phyloP scores from a whole-genome alignment of 2,329 filamentous ascomycete genomes.

The Trichoderma breve region DNA sequence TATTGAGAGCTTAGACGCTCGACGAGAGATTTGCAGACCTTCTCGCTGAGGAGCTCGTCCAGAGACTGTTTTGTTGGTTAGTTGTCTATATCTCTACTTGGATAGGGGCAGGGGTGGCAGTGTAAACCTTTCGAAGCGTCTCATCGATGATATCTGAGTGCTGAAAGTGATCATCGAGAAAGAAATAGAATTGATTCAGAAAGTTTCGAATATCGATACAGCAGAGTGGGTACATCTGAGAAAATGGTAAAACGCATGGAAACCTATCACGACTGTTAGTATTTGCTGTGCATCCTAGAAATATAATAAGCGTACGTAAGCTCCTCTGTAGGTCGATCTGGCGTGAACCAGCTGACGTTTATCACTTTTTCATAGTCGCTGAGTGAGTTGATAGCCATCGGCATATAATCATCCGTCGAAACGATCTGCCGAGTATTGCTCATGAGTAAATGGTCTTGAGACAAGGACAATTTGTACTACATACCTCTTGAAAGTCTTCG shows the following conservation, averaged over 20 bases:
- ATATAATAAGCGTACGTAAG: slow-evolving; percentile 57
- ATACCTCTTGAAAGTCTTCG: slow-evolving; percentile 88
- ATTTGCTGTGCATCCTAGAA: background rate
- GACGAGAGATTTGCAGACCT: slow-evolving; percentile 87
- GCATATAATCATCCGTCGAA: slow-evolving; percentile 99
- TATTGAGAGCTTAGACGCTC: slow-evolving; percentile 90
- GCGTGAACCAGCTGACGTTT: slow-evolving; percentile 93
- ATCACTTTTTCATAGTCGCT: slow-evolving; percentile 96
- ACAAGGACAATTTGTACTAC: slow-evolving; percentile 8
- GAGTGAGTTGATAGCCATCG: slow-evolving; percentile 87
- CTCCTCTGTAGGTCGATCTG: slow-evolving; percentile 73
- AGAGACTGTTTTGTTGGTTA: slow-evolving; percentile 58
- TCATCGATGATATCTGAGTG: slow-evolving; percentile 88
- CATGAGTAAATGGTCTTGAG: background rate
- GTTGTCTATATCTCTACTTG: background rate
- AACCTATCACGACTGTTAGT: slow-evolving; percentile 54
- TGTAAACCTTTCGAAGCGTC: slow-evolving; percentile 69
- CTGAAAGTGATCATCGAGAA: slow-evolving; percentile 93
- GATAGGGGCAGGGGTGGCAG: background rate
- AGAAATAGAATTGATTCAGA: slow-evolving; percentile 96
- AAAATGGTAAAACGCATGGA: slow-evolving; percentile 94
- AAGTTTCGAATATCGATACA: slow-evolving; percentile 99
- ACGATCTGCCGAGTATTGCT: slow-evolving; percentile 50
- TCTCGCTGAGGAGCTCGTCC: slow-evolving; percentile 90
- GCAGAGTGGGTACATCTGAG: slow-evolving; percentile 97